Conservation (phyloP, 108 stramenopile species). For the Cyclotella cryptica region DNA sequence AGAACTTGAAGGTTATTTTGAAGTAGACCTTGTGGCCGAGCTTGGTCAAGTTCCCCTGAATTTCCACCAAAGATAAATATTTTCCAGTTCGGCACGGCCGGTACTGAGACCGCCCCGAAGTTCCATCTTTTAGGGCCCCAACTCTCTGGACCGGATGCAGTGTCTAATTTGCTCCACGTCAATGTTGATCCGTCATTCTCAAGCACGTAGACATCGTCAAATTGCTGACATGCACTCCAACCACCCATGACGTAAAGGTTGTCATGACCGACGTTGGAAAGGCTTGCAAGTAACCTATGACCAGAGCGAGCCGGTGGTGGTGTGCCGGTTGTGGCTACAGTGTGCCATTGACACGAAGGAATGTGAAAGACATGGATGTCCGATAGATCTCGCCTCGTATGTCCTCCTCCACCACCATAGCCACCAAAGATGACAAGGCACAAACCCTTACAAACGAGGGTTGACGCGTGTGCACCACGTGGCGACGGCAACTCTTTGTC, state of each 20-base stretch:
- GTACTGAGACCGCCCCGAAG: constrained; percentile 72
- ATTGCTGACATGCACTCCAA: constrained; percentile 77
- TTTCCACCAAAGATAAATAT: constrained; percentile 89
- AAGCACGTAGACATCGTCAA: constrained; percentile 76
- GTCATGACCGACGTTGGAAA: constrained; percentile 60
- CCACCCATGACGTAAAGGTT: constrained; percentile 78
- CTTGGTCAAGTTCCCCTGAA: constrained; percentile 64
- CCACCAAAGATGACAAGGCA: constrained; percentile 76
- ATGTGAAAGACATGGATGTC: constrained; percentile 69
- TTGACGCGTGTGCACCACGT: constrained; percentile 72
- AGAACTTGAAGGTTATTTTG: constrained; percentile 66
- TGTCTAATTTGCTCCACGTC: constrained; percentile 58
- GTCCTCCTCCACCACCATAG: constrained; percentile 78
- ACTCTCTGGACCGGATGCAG: constrained; percentile 44
- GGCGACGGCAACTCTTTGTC: constrained; percentile 38
- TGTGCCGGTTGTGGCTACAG: constrained; percentile 52
- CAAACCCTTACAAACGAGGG: constrained; percentile 33
- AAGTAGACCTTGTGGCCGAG: constrained; percentile 58
- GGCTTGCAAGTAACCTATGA: constrained; percentile 41
- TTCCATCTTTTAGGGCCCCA: constrained; percentile 83
- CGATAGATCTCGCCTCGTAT: constrained; percentile 72
- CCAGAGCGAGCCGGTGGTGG: constrained; percentile 69
- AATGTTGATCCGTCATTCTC: constrained; percentile 48
- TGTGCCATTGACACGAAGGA: constrained; percentile 55
- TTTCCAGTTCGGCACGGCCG: constrained; percentile 85